These are phyloP conservation scores for Skeletonema costatum DNA, from an alignment of 108 stramenopile genomes.

Conservation along the genomic window DNA sequence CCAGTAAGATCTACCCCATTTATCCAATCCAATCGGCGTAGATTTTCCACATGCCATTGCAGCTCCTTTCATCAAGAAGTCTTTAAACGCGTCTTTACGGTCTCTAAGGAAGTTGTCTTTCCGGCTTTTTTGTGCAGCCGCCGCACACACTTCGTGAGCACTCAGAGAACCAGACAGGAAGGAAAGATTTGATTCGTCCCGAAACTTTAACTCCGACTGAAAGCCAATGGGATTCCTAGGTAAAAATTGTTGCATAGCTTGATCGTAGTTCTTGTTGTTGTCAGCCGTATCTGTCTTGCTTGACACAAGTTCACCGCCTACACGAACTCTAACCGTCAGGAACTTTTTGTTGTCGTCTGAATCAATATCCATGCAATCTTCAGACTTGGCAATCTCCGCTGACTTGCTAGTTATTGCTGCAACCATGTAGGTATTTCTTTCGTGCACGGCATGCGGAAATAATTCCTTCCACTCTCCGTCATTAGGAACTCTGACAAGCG, in stretches of 20 bases:
- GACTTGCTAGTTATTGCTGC: constrained; percentile 45
- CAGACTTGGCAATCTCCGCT: neutral
- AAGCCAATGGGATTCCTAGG: constrained; percentile 71
- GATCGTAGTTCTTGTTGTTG: constrained; percentile 53
- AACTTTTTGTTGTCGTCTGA: constrained; percentile 33
- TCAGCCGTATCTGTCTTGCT: constrained; percentile 33
- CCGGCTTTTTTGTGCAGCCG: constrained; percentile 74
- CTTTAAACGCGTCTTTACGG: constrained; percentile 46
- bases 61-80: constrained; percentile 54
- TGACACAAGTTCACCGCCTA: constrained; percentile 75
- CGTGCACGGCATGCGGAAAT: constrained; percentile 54
- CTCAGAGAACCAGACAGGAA: constrained; percentile 77
- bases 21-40: constrained; percentile 69
- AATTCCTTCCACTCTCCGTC: constrained; percentile 79
- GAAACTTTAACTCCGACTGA: constrained; percentile 69
- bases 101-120: constrained; percentile 63
- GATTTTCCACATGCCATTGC: constrained; percentile 79
- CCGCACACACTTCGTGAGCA: constrained; percentile 87
- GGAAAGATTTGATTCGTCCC: constrained; percentile 57
- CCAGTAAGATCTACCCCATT: constrained; percentile 76
- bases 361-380: neutral
- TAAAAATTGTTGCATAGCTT: constrained; percentile 72
- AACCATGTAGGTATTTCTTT: constrained; percentile 56
- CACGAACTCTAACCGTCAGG: constrained; percentile 58
- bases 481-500: constrained; percentile 78